Evolutionary conservation across 257 asterid genomes (phyloP).

Genomic region (Thymus mandschuricus): DNA sequence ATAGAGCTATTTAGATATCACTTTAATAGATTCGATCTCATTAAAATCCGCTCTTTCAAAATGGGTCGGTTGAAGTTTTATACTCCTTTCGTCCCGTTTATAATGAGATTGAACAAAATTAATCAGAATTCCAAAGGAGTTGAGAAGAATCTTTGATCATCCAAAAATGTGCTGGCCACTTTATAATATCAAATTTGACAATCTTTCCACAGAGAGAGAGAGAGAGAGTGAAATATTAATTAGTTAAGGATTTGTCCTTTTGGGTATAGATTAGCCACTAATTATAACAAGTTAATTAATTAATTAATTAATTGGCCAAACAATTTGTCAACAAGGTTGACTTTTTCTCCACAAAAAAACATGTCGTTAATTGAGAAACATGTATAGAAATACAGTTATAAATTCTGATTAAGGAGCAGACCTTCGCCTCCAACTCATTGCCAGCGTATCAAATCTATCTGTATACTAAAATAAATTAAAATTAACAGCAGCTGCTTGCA

Average conservation of each 20-base stretch:
- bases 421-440: slow-evolving; percentile 5
- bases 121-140: background rate
- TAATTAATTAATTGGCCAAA: no score
- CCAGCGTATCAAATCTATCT: background rate
- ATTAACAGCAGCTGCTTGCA: no score
- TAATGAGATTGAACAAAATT: no score
- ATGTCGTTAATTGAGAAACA: background rate
- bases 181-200: background rate
- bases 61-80: no score
- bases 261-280: slow-evolving; percentile 19
- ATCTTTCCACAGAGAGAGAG: background rate
- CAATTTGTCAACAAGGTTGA: background rate
- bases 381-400: background rate
- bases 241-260: background rate
- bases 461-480: background rate
- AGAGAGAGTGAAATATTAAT: background rate
- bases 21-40: no score
- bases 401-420: background rate
- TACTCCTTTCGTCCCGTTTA: no score
- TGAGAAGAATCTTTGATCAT: no score
- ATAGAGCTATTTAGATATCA: no score
- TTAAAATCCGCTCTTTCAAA: no score
- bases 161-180: background rate
- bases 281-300: background rate
- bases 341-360: background rate